phyloP scores from a whole-genome alignment of 257 asterid species.

The Nicotiana otophora region DNA sequence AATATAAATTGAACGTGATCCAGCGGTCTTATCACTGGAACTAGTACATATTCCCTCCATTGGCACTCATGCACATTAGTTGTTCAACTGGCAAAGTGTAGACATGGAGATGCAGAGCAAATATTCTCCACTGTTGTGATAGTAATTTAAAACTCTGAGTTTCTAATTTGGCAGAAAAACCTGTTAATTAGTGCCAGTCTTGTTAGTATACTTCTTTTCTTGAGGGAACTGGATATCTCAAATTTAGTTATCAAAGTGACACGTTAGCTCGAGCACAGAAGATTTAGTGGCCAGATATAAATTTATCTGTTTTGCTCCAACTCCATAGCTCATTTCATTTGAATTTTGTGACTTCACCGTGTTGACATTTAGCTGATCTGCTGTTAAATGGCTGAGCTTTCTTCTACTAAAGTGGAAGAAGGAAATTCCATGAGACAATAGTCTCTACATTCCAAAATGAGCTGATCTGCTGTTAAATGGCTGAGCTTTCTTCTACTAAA shows the following conservation, averaged over 20 bases:
- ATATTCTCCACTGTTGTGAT: not conserved
- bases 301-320: not conserved
- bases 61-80: not conserved
- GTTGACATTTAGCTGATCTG: not conserved
- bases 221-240: not conserved
- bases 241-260: not conserved
- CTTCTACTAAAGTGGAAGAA: constrained; percentile 25
- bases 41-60: not conserved
- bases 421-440: constrained; percentile 53
- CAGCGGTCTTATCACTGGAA: not conserved
- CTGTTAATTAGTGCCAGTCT: not conserved
- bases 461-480: not conserved
- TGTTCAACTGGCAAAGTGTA: not conserved
- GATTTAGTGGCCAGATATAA: not conserved
- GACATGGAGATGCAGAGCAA: not conserved
- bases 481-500: not conserved
- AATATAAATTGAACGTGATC: not conserved
- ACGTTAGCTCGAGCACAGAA: not conserved
- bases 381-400: not conserved
- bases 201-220: not conserved
- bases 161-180: not conserved
- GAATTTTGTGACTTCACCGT: not conserved
- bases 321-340: not conserved
- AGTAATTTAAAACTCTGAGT: not conserved
- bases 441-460: constrained; percentile 15